Evolutionary conservation across 176 grass and related monocot species (phyloP), one percentile per base, ranked within the genome.

Genomic region (Oryza rufipogon): DNA sequence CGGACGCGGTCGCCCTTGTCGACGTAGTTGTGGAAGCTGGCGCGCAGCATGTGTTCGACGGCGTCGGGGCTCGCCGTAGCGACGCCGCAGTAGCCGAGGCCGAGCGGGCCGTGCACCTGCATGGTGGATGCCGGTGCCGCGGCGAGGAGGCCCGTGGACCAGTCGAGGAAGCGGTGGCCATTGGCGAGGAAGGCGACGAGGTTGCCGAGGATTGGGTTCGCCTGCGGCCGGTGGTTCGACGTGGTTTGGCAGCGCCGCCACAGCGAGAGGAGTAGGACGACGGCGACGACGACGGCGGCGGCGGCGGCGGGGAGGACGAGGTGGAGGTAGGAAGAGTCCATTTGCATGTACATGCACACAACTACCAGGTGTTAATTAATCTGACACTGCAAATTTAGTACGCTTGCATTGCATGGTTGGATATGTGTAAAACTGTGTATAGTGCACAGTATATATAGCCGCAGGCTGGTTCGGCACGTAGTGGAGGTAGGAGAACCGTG

Each of bases 151-250:
- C 71, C 80, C 9, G 84, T 44, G 23, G 58, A 75, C 84, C 84
- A 90, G 89, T 90, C 89, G 38, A 90, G 84, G 54, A 90, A 87
- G 60, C 84, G 84, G 46, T 79, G 79, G n/a, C 74, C 74, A 66
- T 90, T 90, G 74, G 33, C 66, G 17, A 90, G 66, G 84, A 87
- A 84, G 0, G 84, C 73, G 22, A 87, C 16, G 44, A 87, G 79
- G 47, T 90, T 87, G 16, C 84, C 89, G 30, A 90, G 78, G 30
- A 83, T 48, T 6, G 67, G 84, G 44, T 90, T 70, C 14, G 83
- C 66, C 51, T 72, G 71, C 19, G 83, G 88, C 64, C 76, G 76
- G 82, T 66, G 64, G 38, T 34, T 82, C 47, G 44, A 38, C 20
- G 68, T 19, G 9, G 20, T 64, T 64, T 19, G 60, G 60, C 20